These are phyloP conservation scores for Zasmidium citrigriseum DNA, from an alignment of 2,329 filamentous ascomycete genomes.

Conservation along the genomic window DNA sequence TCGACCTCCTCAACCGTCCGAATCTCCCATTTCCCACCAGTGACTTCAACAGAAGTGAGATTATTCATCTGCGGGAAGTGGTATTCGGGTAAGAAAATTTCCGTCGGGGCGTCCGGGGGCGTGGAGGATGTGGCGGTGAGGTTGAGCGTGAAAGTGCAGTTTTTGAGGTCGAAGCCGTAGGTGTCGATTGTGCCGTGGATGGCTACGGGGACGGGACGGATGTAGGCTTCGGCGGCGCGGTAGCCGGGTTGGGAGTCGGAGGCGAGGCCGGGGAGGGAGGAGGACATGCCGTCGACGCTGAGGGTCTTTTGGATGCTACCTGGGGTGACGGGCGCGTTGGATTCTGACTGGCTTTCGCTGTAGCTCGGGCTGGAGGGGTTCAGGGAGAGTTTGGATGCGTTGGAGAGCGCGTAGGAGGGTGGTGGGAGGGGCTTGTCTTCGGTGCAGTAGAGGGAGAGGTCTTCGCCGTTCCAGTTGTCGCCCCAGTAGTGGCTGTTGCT, in stretches of 20 bases:
- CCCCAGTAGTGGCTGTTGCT: constrained; percentile 86
- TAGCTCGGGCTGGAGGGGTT: constrained; percentile 54
- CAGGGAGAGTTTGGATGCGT: constrained; percentile 53
- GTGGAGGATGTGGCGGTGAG: constrained; percentile 64
- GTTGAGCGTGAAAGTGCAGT: constrained; percentile 73
- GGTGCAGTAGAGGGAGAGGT: constrained; percentile 82
- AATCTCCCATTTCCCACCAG: constrained; percentile 88
- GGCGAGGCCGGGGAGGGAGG: constrained; percentile 1
- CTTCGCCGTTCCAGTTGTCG: constrained; percentile 97
- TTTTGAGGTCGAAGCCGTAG: constrained; percentile 80
- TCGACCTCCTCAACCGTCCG: constrained; percentile 67
- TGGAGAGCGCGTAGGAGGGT: constrained; percentile 45
- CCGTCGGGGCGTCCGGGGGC: constrained; percentile 68
- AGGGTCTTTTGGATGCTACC: constrained; percentile 74
- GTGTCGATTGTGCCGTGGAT: constrained; percentile 70
- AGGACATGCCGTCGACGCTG: constrained; percentile 54
- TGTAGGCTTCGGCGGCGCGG: constrained; percentile 88
- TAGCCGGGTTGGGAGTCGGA: constrained; percentile 55
- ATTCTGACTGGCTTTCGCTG: constrained; percentile 54
- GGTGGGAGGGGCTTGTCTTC: constrained; percentile 70
- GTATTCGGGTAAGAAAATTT: constrained; percentile 84
- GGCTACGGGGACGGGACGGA: constrained; percentile 77
- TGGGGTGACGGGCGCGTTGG: constrained; percentile 65
- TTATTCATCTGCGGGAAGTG: constrained; percentile 74
- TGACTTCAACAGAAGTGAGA: constrained; percentile 70